Evolutionary conservation across 495 filamentous ascomycete genomes (phyloP).

Genomic region (Usnea hakonensis): DNA sequence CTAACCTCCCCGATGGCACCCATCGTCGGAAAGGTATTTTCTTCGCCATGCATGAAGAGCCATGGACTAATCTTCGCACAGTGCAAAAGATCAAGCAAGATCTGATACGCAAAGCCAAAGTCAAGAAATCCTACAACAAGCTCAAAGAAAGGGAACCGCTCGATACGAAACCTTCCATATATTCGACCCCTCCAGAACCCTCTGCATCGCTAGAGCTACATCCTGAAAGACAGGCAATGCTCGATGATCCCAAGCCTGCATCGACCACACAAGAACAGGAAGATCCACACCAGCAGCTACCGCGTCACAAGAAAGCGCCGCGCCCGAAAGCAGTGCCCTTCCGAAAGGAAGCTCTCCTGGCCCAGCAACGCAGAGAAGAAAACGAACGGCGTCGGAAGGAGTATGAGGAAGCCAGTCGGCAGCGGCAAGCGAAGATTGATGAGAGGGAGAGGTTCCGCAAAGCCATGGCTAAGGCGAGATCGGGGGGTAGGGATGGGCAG

Average conservation of each 20-base stretch:
- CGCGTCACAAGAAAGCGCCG: constrained; percentile 29
- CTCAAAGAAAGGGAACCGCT: constrained; percentile 55
- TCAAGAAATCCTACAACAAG: constrained; percentile 90
- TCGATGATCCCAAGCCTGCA: constrained; percentile 41
- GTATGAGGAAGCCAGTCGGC: constrained; percentile 42
- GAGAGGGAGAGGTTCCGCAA: constrained; percentile 57
- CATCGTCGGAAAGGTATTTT: constrained; percentile 77
- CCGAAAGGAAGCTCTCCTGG: constrained; percentile 64
- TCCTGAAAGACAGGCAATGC: constrained; percentile 62
- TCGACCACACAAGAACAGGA: constrained; percentile 24
- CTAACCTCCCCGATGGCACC: constrained; percentile 85
- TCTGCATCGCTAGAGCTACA: constrained; percentile 53
- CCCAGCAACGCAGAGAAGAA: constrained; percentile 56
- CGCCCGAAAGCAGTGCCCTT: constrained; percentile 61
- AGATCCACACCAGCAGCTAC: constrained; percentile 18
- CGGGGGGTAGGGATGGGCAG: constrained; percentile 69
- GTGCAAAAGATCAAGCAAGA: constrained; percentile 87
- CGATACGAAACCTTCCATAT: constrained; percentile 17
- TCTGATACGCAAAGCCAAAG: constrained; percentile 86
- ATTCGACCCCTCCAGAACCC: constrained; percentile 13
- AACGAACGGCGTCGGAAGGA: constrained; percentile 53
- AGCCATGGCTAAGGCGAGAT: constrained; percentile 68
- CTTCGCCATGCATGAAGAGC: not conserved
- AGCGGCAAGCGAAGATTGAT: constrained; percentile 44
- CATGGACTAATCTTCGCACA: constrained; percentile 29